phyloP scores from a whole-genome alignment of 768 basidiomycete genomes.

The Boletus edulis region DNA sequence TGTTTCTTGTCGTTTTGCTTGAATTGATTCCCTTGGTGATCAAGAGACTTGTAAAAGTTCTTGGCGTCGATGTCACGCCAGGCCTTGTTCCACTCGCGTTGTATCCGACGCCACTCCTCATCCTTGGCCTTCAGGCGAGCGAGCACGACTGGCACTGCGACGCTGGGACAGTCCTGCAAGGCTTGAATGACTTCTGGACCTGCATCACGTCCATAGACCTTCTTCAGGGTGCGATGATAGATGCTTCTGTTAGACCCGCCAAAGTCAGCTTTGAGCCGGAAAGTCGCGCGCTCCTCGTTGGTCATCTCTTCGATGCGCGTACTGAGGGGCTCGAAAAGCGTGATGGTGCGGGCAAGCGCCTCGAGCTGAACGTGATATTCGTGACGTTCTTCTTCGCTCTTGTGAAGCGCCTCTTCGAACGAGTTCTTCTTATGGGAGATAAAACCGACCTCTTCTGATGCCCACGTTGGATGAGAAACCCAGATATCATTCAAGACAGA shows the following conservation, averaged over 20 bases:
- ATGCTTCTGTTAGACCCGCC: slow-evolving; percentile 86
- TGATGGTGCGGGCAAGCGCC: slow-evolving; percentile 85
- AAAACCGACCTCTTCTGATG: slow-evolving; percentile 93
- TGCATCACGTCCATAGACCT: slow-evolving; percentile 84
- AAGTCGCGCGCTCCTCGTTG: slow-evolving; percentile 75
- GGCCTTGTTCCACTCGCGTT: slow-evolving; percentile 93
- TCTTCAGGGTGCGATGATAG: slow-evolving; percentile 92
- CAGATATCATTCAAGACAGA: slow-evolving; percentile 96
- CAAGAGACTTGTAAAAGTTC: slow-evolving; percentile 97
- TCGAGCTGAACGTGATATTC: slow-evolving; percentile 97
- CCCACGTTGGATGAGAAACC: slow-evolving; percentile 99
- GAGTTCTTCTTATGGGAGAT: slow-evolving; percentile 95
- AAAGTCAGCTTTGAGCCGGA: slow-evolving; percentile 82
- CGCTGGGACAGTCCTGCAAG: slow-evolving; percentile 86
- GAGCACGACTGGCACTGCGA: slow-evolving; percentile 90
- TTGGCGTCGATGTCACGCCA: slow-evolving; percentile 97
- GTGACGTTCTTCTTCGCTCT: slow-evolving; percentile 96
- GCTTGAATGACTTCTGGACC: slow-evolving; percentile 77
- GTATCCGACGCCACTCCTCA: slow-evolving; percentile 94
- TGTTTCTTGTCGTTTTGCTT: slow-evolving; percentile 95
- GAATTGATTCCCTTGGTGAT: slow-evolving; percentile 94
- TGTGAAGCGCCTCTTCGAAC: slow-evolving; percentile 94
- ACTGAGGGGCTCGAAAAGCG: slow-evolving; percentile 84
- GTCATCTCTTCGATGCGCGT: slow-evolving; percentile 86
- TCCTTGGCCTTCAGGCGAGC: slow-evolving; percentile 88